Evolutionary conservation across 345 rosid genomes (phyloP), one percentile per base, ranked within the genome.

Genomic region (Ailanthus altissimus): DNA sequence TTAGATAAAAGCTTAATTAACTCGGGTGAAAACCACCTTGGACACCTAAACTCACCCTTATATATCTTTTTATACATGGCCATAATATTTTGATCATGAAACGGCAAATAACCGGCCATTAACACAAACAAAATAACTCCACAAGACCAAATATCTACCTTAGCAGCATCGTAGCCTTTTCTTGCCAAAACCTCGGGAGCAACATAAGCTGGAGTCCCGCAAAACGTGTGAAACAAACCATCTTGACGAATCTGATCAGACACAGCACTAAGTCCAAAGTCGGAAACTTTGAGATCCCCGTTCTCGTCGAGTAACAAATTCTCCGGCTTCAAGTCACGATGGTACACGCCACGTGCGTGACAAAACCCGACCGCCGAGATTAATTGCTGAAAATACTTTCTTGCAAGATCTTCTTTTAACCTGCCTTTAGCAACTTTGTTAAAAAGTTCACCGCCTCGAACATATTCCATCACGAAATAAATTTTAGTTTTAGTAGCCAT

Each of bases 131-230:
- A 77, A 72, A 94, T 84, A 15, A 94, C 97, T 51, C 98, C 98
- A 59, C 98, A 93, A 62, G 98, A 91, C 98, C 98, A 94, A 74
- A 90, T 70, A 78, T 90, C 98, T 3, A 91, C 97, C 78, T 89
- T 91, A 2, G 93, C 91, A 0, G 97, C 97, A n/a, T 91, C 97
- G 43, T 93, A 94, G 9, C 92, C 94, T 80, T 83, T 90, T 50
- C 94, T 66, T 4, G 88, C 83, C 66, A 94, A 69, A 20, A 94
- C 97, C 87, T 94, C 98, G 57, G 98, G 98, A 4, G 98, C 94
- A 13, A 90, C 81, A 72, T 88, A 90, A 13, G 94, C 92, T 0
- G 94, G 94, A 21, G 94, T 90, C 54, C 98, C 98, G 8, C 98
- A 94, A 18, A 90, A 90, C 53, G 98, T 94, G 46, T 94, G 98